Base-by-base conservation (phyloP, 2,329 filamentous ascomycete genomes). In the Aspergillus brasiliensis region DNA sequence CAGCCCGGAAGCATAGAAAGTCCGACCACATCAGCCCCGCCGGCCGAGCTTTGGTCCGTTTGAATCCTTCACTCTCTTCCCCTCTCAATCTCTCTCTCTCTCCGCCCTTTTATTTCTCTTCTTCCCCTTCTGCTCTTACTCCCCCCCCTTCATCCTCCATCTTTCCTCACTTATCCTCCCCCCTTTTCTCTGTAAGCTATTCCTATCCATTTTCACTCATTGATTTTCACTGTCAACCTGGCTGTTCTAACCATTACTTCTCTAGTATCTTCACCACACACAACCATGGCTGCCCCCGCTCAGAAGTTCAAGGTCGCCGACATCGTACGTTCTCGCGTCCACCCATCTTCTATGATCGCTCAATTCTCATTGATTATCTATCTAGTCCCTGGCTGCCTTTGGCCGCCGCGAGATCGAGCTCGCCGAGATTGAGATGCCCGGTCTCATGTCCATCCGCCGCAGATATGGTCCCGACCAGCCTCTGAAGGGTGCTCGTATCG, bases 351-450 rank as follows among this genome's bases (percentile, higher is more conserved):
- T 11, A 34, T 34, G 31, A 27, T 13, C 47, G 17, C 23, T n/a
- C n/a, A 53, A 34, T 34, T 3, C 31, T 11, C 37, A 46, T 58
- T 53, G 8, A 47, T 19, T 6, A 52, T n/a, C 3, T n/a, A n/a
- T 34, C 8, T 65, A 82, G 80, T 91, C 90, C 79, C 89, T 98
- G 78, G 94, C 95, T 78, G 95, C 95, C 81, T 98, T 99, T 78
- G 95, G 95, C 82, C 93, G 95, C 83, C 93, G 94, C 82, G 95
- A 99, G 88, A 97, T 99, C 76, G 93, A 97, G 83, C 88, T 98
- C 77, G 93, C 95, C 75, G 94, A 98, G 81, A 85, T 91, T 78
- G 90, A 92, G 86, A 97, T 97, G 93, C 93, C 94, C 68, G 94
- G 95, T 88, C 88, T 99, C 72, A 96, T 99, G 91, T 87, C 91